Conservation (phyloP, 768 basidiomycete species). For the Russula sp. region DNA sequence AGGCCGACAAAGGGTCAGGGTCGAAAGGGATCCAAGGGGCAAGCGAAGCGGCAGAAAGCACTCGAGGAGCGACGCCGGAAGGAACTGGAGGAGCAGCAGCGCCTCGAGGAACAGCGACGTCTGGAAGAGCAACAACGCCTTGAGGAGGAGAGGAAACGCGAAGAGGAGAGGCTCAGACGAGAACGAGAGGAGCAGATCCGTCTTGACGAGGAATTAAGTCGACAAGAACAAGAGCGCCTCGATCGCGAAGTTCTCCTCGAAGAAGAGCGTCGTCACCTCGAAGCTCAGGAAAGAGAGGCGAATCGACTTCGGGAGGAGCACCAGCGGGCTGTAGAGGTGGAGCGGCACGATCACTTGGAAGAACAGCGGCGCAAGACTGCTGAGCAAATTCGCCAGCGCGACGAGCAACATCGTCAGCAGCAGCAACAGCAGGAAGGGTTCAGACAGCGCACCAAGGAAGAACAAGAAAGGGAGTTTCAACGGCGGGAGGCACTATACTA, state of each 20-base stretch:
- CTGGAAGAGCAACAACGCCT: constrained; percentile 26
- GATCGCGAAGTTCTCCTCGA: constrained; percentile 11
- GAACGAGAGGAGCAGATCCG: constrained; percentile 21
- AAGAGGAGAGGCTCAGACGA: constrained; percentile 12
- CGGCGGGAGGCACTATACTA: constrained; percentile 22
- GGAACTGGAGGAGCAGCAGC: constrained; percentile 6
- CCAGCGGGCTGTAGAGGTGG: constrained; percentile 15
- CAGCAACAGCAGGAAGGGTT: constrained; percentile 23
- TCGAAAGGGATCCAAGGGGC: constrained; percentile 17
- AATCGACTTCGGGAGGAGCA: constrained; percentile 16
- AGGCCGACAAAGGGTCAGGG: constrained; percentile 4
- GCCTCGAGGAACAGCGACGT: constrained; percentile 13
- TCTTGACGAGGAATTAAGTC: constrained; percentile 18
- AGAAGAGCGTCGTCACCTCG: neutral
- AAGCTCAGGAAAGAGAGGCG: constrained; percentile 12
- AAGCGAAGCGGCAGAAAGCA: constrained; percentile 22
- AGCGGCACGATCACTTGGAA: constrained; percentile 30
- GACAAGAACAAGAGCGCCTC: constrained; percentile 18
- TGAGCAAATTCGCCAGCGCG: constrained; percentile 26
- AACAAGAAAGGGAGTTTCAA: constrained; percentile 26
- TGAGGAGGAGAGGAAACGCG: constrained; percentile 30
- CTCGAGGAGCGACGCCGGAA: constrained; percentile 18
- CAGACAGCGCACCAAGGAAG: constrained; percentile 32
- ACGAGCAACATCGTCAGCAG: constrained; percentile 26
- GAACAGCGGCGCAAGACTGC: constrained; percentile 31